Evolutionary conservation across 306 rosid species (phyloP), one percentile per base, ranked within the genome.

Genomic region (Fagus sylvatica): DNA sequence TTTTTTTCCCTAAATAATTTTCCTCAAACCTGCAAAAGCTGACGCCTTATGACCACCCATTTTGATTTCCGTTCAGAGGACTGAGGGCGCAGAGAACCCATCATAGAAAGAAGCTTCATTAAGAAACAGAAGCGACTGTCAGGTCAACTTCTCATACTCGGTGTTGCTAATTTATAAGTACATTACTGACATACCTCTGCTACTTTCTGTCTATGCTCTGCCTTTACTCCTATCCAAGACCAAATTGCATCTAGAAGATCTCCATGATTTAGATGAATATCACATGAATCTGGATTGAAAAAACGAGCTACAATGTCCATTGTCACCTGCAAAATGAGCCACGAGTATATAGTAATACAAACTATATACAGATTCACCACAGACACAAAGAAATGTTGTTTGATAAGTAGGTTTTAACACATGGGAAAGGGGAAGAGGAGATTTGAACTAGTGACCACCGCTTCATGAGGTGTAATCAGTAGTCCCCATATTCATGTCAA

Each of bases 51-150:
- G 64, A 94, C 97, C 33, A 56, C 93, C 98, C 97, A 94, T 81
- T 85, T 90, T 78, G 91, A 87, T 88, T 94, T 94, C 81, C 95
- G 88, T 80, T 87, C 89, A 59, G 97, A 75, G 71, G 97, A 92
- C 81, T 90, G 97, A 76, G 98, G 98, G 69, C 97, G 97, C 85
- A 94, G 86, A 57, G 95, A 94, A 81, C 90, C 90, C 98, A 92
- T 88, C 92, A 94, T 83, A 37, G 93, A 89, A 79, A 92, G 98
- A 77, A 94, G 93, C 98, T 94, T 80, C 84, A 79, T 66, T 64
- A 78, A 85, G 57, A 79, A 81, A 83, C 71, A 75, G 60, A 48
- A 79, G 70, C 69, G 41, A 51, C 46, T 28, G 77, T 81, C 65
- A 85, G 83, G 54, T 72, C 81, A 80, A 80, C 70, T 81, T 28